Conservation (phyloP, 2,329 filamentous ascomycete species). For the Ascochyta lentis region DNA sequence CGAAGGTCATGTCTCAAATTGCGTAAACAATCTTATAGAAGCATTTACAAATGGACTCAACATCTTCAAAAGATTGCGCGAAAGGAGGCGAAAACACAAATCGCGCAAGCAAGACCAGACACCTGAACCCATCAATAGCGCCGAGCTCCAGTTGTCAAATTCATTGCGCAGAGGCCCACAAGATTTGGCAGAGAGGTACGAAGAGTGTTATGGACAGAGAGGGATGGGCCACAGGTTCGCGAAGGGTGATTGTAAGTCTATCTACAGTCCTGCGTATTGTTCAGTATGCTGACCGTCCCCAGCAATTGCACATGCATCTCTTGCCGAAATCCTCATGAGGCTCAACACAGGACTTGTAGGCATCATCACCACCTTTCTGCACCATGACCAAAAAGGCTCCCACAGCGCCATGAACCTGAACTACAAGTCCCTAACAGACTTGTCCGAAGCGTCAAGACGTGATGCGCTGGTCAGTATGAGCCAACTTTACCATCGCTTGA, state of each 20-base stretch:
- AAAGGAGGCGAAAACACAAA: conserved; percentile 43
- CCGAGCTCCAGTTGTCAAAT: conserved; percentile 49
- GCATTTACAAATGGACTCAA: conserved; percentile 55
- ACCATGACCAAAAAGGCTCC: conserved; percentile 41
- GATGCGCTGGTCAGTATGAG: conserved; percentile 53
- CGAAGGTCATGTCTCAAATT: conserved; percentile 40
- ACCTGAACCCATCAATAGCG: conserved; percentile 32
- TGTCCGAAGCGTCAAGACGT: conserved; percentile 55
- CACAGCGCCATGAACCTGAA: conserved; percentile 47
- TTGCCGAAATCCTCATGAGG: conserved; percentile 54
- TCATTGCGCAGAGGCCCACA: conserved; percentile 51
- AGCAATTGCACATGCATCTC: conserved; percentile 56
- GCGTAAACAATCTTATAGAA: conserved; percentile 52
- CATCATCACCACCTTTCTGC: conserved; percentile 55
- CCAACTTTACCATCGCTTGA: conserved; percentile 49
- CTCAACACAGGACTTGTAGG: conserved; percentile 56
- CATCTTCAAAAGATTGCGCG: conserved; percentile 53
- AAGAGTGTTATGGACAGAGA: conserved; percentile 42
- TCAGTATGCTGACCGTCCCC: not conserved
- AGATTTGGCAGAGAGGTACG: conserved; percentile 54
- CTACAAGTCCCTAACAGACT: conserved; percentile 53
- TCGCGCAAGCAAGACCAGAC: conserved; percentile 29
- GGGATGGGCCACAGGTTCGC: conserved; percentile 49
- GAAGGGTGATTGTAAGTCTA: conserved; percentile 52
- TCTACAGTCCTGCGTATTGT: not conserved